A percentile compares a stretch with the other conserved stretches of the same genome.
Evolutionary conservation across 176 grass and related monocot genomes (phyloP).

Genomic region (Echinochloa phyllopogon): DNA sequence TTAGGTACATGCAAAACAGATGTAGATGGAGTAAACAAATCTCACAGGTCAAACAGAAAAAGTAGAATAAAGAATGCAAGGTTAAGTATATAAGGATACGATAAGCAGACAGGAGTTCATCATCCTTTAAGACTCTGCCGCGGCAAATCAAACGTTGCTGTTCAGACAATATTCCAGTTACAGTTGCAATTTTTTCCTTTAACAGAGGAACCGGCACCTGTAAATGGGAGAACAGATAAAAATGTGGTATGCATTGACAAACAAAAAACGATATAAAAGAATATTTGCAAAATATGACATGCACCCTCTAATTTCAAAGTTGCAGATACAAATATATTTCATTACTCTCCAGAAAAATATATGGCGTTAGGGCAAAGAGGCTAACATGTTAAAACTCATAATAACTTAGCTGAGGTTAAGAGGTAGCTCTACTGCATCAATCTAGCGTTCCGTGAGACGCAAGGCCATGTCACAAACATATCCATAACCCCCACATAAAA

Average conservation of each 20-base stretch:
- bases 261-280: not conserved
- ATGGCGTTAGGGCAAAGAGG: not conserved
- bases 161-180: slow-evolving; percentile 89
- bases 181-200: slow-evolving; percentile 93
- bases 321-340: slow-evolving; percentile 16
- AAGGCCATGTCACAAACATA: not conserved
- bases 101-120: slow-evolving; percentile 92
- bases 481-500: not conserved
- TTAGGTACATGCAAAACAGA: not conserved
- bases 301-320: not conserved
- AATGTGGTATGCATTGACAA: slow-evolving; percentile 17
- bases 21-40: slow-evolving; percentile 26
- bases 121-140: slow-evolving; percentile 93
- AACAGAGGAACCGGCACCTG: slow-evolving; percentile 92
- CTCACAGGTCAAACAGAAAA: not conserved
- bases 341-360: slow-evolving; percentile 20
- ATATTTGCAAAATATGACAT: slow-evolving; percentile 31
- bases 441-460: no score
- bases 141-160: slow-evolving; percentile 96
- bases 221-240: slow-evolving; percentile 32
- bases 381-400: not conserved
- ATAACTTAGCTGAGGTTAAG: not conserved
- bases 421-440: not conserved
- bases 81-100: slow-evolving; percentile 71
- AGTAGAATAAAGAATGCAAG: slow-evolving; percentile 13